phyloP scores from a whole-genome alignment of 2,329 filamentous ascomycete genomes.

The Cytospora mali region DNA sequence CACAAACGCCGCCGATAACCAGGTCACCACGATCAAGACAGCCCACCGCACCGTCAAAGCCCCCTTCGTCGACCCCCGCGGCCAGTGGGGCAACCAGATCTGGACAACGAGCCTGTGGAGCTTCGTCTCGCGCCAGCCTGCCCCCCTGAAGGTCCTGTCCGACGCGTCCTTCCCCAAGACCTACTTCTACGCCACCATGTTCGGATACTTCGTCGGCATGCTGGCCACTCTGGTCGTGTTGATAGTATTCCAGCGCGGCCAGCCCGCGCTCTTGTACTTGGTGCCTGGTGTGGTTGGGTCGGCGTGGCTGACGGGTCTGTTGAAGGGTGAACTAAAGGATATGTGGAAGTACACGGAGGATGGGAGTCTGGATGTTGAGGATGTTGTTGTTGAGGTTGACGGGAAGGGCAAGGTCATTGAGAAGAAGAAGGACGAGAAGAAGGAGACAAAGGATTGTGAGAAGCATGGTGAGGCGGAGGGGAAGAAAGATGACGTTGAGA shows the following conservation, averaged over 20 bases:
- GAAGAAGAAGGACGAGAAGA: constrained; percentile 37
- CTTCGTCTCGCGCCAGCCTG: constrained; percentile 32
- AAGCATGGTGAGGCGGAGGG: neutral
- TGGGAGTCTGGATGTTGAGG: constrained; percentile 56
- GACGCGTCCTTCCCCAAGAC: constrained; percentile 71
- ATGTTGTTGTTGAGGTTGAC: constrained; percentile 59
- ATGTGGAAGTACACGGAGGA: constrained; percentile 87
- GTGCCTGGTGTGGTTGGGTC: constrained; percentile 81
- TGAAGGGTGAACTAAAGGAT: constrained; percentile 69
- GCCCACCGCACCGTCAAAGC: constrained; percentile 54
- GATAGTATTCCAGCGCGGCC: constrained; percentile 76
- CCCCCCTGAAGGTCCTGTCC: constrained; percentile 40
- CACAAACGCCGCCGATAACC: constrained; percentile 34
- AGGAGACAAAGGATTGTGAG: constrained; percentile 15
- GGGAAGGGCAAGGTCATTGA: constrained; percentile 50
- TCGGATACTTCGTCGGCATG: constrained; percentile 80
- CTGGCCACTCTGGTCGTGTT: constrained; percentile 75
- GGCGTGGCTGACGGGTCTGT: constrained; percentile 72
- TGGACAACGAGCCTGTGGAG: constrained; percentile 61
- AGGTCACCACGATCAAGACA: constrained; percentile 40
- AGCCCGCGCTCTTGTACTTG: constrained; percentile 89
- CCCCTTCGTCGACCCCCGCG: constrained; percentile 61
- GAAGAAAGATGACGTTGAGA: too few relatives aligned
- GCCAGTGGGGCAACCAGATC: constrained; percentile 80
- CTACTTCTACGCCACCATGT: constrained; percentile 79